These are phyloP conservation scores for Mallotus japonicus DNA, from an alignment of 441 rosid genomes.

Conservation along the genomic window DNA sequence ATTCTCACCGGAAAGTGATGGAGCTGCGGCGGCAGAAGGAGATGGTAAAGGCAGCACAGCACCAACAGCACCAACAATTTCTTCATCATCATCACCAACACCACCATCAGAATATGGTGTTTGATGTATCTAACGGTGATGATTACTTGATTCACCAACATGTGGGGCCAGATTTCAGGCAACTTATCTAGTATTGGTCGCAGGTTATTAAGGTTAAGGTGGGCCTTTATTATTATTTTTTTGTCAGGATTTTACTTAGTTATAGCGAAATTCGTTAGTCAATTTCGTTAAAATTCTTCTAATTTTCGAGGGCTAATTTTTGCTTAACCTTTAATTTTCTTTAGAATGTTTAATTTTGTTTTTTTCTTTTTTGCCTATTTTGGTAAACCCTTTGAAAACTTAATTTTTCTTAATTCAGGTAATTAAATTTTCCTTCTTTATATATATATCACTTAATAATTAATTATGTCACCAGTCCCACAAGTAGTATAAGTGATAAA, in stretches of 20 bases:
- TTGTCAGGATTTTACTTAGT: constrained; percentile 16
- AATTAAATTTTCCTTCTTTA: not conserved
- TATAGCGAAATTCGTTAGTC: constrained; percentile 27
- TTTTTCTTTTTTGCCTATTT: constrained; percentile 5
- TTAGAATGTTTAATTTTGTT: not conserved
- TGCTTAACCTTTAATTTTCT: constrained; percentile 18
- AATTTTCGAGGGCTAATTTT: constrained; percentile 29
- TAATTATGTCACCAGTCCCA: not conserved
- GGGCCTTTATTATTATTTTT: not conserved
- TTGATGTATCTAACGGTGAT: constrained; percentile 60
- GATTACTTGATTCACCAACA: constrained; percentile 68
- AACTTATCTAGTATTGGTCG: constrained; percentile 42
- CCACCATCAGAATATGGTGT: constrained; percentile 45
- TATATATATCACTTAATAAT: not conserved
- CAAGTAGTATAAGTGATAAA: too few relatives aligned
- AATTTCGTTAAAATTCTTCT: constrained; percentile 23
- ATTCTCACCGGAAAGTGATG: constrained; percentile 84
- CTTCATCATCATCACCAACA: not conserved
- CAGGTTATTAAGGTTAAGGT: constrained; percentile 15
- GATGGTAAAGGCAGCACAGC: constrained; percentile 41
- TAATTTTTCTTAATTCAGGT: constrained; percentile 25
- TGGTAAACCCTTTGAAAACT: constrained; percentile 26
- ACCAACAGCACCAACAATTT: constrained; percentile 46
- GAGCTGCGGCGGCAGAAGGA: constrained; percentile 92
- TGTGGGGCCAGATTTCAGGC: constrained; percentile 67